Conservation (phyloP, 2,329 filamentous ascomycete species). For the Trichophyton mentagrophytes region DNA sequence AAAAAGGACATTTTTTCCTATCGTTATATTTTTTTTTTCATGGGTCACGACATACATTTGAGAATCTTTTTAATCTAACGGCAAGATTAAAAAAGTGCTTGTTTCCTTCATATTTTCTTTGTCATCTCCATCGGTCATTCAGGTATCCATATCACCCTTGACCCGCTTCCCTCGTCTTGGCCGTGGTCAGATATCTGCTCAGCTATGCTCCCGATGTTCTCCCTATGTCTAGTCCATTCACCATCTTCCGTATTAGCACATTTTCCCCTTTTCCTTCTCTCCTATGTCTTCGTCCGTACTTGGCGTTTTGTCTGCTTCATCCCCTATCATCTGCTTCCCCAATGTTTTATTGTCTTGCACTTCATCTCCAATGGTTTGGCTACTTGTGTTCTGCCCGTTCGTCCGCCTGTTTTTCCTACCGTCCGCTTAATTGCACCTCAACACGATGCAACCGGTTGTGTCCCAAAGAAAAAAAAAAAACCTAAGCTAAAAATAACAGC, state of each 20-base stretch:
- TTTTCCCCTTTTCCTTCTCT: background rate
- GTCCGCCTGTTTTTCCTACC: background rate
- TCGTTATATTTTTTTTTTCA: background rate
- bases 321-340: background rate
- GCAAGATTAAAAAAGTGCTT: constrained; percentile 3
- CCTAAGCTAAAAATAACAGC: background rate
- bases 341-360: background rate
- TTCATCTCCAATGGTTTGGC: background rate
- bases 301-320: background rate
- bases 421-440: background rate
- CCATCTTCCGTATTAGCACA: background rate
- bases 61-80: constrained; percentile 3
- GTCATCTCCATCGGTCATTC: background rate
- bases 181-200: background rate
- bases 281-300: background rate
- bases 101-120: background rate
- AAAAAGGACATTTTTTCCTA: background rate
- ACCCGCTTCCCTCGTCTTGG: background rate
- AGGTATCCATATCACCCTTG: background rate
- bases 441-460: background rate
- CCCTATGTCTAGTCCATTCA: background rate
- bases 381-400: background rate
- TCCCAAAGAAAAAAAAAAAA: background rate
- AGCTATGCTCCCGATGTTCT: no score
- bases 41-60: constrained; percentile 1